Evolutionary conservation across 768 basidiomycete species (phyloP).

Genomic region (Omphalotus guepiniiformis): DNA sequence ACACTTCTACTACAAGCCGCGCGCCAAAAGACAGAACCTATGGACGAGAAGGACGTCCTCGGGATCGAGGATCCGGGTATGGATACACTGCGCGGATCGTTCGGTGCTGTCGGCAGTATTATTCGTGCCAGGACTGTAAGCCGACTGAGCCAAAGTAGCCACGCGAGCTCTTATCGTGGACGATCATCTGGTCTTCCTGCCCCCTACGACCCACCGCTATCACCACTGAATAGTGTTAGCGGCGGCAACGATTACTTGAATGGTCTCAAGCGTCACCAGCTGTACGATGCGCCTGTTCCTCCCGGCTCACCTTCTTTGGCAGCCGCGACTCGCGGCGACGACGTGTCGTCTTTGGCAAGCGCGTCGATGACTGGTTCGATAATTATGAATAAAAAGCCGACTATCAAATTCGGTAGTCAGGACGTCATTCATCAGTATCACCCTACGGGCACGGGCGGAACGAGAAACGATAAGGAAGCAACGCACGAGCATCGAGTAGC

Average conservation of each 20-base stretch:
- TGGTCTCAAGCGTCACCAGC: slow-evolving; percentile 71
- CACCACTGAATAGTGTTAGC: slow-evolving; percentile 18
- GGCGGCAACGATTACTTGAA: slow-evolving; percentile 28
- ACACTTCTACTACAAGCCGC: slow-evolving; percentile 91
- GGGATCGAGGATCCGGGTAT: slow-evolving; percentile 89
- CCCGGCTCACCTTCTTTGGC: slow-evolving; percentile 28
- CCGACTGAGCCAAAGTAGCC: slow-evolving; percentile 46
- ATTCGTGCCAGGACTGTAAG: slow-evolving; percentile 63
- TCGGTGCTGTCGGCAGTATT: slow-evolving; percentile 88
- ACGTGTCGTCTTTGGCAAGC: slow-evolving; percentile 10
- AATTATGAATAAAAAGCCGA: slow-evolving; percentile 38
- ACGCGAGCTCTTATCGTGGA: slow-evolving; percentile 24
- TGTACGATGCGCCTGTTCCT: slow-evolving; percentile 88
- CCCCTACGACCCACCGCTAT: slow-evolving; percentile 26
- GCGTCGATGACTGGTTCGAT: slow-evolving; percentile 28
- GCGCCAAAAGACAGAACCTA: slow-evolving; percentile 58
- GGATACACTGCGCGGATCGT: slow-evolving; percentile 86
- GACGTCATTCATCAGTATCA: slow-evolving; percentile 76
- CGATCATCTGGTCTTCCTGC: slow-evolving; percentile 34
- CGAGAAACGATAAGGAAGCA: slow-evolving; percentile 27
- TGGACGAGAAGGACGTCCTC: slow-evolving; percentile 64
- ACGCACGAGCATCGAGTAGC: slow-evolving; percentile 35
- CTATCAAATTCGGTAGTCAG: slow-evolving; percentile 74
- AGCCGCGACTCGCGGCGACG: slow-evolving; percentile 14
- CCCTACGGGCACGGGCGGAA: slow-evolving; percentile 46